Percentiles rank a stretch among this genome's conserved stretches.
Conservation (phyloP, 139 green algal species). For the Bryopsis sp. region DNA sequence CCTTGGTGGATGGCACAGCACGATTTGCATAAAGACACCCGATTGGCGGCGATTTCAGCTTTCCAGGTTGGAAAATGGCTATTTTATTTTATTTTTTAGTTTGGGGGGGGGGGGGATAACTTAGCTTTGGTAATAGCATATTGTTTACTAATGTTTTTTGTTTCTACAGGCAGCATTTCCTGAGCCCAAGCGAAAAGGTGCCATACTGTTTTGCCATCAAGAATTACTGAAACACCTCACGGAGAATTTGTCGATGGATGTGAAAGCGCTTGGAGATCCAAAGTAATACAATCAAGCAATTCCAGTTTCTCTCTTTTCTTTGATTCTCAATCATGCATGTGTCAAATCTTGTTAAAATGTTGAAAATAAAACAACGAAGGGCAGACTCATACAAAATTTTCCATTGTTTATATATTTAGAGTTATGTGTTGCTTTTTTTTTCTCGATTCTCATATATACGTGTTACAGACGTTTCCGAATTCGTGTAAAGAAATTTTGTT, state of each 20-base stretch:
- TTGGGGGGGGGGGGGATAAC: too few species aligned
- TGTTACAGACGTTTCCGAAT: too few species aligned
- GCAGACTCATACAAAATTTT: too few species aligned
- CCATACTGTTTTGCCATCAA: background rate
- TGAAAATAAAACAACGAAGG: too few species aligned
- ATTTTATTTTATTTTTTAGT: background rate
- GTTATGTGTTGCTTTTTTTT: too few species aligned
- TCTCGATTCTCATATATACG: too few species aligned
- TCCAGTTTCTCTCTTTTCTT: background rate
- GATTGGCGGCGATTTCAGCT: too few species aligned
- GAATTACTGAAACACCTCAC: background rate
- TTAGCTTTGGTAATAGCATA: background rate
- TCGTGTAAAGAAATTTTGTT: too few species aligned
- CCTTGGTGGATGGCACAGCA: constrained; percentile 52
- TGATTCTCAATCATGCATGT: background rate
- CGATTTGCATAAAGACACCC: constrained; percentile 16
- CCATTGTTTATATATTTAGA: too few species aligned
- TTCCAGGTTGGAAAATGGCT: constrained; percentile 22
- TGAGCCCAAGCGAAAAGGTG: background rate
- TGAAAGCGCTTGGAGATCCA: constrained; percentile 3
- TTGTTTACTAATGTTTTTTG: background rate
- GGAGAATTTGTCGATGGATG: background rate
- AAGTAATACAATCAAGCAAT: constrained; percentile 2
- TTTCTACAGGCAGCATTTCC: background rate
- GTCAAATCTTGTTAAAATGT: too few species aligned